phyloP scores from a whole-genome alignment of 768 basidiomycete genomes.

The Boletus tomentosulus region DNA sequence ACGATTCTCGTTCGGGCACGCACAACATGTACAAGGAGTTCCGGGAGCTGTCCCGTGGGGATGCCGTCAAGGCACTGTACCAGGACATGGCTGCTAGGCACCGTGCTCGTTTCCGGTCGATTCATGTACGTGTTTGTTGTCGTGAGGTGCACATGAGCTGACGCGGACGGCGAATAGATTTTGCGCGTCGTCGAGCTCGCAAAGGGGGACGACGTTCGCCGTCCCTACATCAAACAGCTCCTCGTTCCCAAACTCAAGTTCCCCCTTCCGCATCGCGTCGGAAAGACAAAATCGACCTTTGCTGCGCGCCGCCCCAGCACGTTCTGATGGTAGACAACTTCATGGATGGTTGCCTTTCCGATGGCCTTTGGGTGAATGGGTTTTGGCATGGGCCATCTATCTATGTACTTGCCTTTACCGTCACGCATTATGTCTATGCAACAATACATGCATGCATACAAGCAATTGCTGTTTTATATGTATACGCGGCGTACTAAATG shows the following conservation, averaged over 20 bases:
- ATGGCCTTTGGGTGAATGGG: constrained; percentile 2
- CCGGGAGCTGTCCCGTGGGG: constrained; percentile 91
- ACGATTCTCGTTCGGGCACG: constrained; percentile 98
- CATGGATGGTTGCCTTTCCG: not conserved
- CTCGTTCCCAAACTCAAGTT: constrained; percentile 88
- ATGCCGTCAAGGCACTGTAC: constrained; percentile 95
- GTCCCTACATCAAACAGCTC: constrained; percentile 98
- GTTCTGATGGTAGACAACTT: constrained; percentile 41
- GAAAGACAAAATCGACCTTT: constrained; percentile 76
- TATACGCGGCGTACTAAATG: too few relatives aligned
- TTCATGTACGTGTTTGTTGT: constrained; percentile 62
- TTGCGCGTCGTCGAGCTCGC: constrained; percentile 95
- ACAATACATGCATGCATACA: not conserved
- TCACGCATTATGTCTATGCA: not conserved
- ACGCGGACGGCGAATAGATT: constrained; percentile 51
- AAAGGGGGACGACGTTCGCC: constrained; percentile 87
- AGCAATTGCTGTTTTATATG: too few relatives aligned
- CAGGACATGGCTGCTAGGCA: constrained; percentile 99
- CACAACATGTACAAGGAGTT: constrained; percentile 99
- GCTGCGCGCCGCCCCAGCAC: constrained; percentile 74
- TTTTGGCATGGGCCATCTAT: constrained; percentile 10
- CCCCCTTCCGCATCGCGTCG: constrained; percentile 90
- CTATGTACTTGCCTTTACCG: constrained; percentile 6
- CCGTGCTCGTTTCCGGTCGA: constrained; percentile 98
- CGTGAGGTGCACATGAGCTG: not conserved